Conservation (phyloP, 495 filamentous ascomycete genomes). For the Glarea lozoyensis region DNA sequence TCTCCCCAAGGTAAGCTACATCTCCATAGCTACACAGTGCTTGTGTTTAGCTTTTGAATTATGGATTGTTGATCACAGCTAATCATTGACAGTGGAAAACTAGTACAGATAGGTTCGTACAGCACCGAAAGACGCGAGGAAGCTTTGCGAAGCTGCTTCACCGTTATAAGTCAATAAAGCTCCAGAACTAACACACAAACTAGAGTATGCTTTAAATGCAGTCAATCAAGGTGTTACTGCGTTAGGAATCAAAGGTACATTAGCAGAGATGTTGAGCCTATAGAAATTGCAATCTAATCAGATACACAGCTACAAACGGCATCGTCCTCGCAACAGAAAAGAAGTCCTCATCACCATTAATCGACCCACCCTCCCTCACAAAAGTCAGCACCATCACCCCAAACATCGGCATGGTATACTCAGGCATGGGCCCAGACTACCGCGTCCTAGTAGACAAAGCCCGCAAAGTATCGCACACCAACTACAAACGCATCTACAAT, state of each 20-base stretch:
- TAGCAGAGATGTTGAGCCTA: constrained; percentile 1
- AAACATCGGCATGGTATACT: constrained; percentile 99
- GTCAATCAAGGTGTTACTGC: constrained; percentile 99
- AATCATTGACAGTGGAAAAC: constrained; percentile 71
- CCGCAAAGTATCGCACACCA: constrained; percentile 96
- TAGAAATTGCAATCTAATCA: constrained; percentile 11
- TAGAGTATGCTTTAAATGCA: constrained; percentile 98
- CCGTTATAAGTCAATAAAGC: background rate
- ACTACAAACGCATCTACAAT: constrained; percentile 99
- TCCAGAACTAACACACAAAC: constrained; percentile 5
- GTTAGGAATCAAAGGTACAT: constrained; percentile 89
- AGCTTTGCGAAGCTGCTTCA: too few relatives aligned
- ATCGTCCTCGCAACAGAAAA: constrained; percentile 99
- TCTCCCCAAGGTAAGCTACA: constrained; percentile 87
- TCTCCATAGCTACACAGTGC: constrained; percentile 7
- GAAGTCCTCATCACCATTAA: constrained; percentile 94
- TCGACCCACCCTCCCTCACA: constrained; percentile 86
- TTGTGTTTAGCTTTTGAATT: background rate
- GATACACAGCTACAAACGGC: constrained; percentile 75
- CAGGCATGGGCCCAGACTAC: constrained; percentile 98
- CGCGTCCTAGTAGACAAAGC: constrained; percentile 94
- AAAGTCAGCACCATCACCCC: constrained; percentile 98
- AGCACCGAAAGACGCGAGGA: background rate
- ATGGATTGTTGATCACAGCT: background rate
- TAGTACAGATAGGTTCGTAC: constrained; percentile 69